phyloP scores from a whole-genome alignment of 495 filamentous ascomycete genomes.

The Neurospora sp. region DNA sequence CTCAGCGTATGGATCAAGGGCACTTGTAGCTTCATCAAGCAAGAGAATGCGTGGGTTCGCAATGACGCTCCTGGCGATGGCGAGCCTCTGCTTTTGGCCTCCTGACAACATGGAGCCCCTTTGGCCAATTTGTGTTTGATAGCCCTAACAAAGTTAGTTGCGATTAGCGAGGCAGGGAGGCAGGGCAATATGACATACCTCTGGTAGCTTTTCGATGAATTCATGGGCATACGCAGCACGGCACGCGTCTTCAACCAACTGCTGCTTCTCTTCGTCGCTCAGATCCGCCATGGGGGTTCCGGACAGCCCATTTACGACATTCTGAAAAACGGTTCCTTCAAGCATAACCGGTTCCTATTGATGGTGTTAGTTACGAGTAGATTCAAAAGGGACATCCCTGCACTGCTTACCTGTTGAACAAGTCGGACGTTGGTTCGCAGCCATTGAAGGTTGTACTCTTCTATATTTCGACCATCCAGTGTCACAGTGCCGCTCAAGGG shows the following conservation, averaged over 20 bases:
- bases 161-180: too few relatives aligned
- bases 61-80: conserved; percentile 55
- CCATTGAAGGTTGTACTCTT: conserved; percentile 49
- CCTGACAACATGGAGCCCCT: conserved; percentile 37
- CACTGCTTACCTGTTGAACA: conserved; percentile 42
- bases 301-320: conserved; percentile 50
- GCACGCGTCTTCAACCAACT: conserved; percentile 46
- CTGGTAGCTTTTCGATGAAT: conserved; percentile 46
- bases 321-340: conserved; percentile 56
- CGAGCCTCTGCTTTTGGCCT: conserved; percentile 53
- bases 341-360: conserved; percentile 55
- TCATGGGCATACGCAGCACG: conserved; percentile 44
- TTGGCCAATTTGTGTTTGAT: conserved; percentile 47
- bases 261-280: conserved; percentile 36
- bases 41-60: conserved; percentile 66
- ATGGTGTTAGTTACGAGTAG: background rate
- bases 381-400: background rate
- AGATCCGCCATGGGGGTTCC: conserved; percentile 43
- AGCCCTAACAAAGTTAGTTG: conserved; percentile 20
- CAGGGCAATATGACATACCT: conserved; percentile 7
- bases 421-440: conserved; percentile 54
- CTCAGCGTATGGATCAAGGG: conserved; percentile 59
- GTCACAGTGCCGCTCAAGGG: conserved; percentile 43
- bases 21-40: conserved; percentile 68
- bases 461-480: conserved; percentile 44